phyloP scores from a whole-genome alignment of 192 early-diverging fungal genomes.

The Entomortierella parvispora region DNA sequence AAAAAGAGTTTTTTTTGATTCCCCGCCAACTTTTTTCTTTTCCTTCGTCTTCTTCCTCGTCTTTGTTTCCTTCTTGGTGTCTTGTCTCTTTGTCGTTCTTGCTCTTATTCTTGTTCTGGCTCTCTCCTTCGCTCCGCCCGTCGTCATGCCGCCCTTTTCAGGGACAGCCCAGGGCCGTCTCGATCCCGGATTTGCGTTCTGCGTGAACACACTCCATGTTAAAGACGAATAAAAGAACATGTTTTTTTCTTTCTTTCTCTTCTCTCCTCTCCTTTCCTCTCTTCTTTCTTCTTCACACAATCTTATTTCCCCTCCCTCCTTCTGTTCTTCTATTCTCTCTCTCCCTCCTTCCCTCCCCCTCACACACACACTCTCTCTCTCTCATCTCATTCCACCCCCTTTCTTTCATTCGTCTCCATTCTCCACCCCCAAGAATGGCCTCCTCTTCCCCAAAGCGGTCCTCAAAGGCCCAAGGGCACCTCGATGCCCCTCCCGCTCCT shows the following conservation, averaged over 20 bases:
- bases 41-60: no score
- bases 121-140: no score
- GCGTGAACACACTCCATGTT: no score
- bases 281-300: background rate
- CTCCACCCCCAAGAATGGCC: background rate
- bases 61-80: no score
- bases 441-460: constrained; percentile 3
- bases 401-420: background rate
- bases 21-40: no score
- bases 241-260: background rate
- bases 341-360: background rate
- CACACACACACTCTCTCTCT: background rate
- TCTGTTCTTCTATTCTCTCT: background rate
- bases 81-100: no score
- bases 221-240: no score
- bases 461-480: background rate
- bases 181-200: no score
- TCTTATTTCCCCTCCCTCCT: background rate
- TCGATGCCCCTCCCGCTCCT: background rate
- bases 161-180: no score
- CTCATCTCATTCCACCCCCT: background rate
- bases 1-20: no score
- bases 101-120: no score
- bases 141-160: no score
- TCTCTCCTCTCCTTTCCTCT: background rate